Conservation (phyloP, 805 yeast species). For the Helenozyma baotianmanensis region DNA sequence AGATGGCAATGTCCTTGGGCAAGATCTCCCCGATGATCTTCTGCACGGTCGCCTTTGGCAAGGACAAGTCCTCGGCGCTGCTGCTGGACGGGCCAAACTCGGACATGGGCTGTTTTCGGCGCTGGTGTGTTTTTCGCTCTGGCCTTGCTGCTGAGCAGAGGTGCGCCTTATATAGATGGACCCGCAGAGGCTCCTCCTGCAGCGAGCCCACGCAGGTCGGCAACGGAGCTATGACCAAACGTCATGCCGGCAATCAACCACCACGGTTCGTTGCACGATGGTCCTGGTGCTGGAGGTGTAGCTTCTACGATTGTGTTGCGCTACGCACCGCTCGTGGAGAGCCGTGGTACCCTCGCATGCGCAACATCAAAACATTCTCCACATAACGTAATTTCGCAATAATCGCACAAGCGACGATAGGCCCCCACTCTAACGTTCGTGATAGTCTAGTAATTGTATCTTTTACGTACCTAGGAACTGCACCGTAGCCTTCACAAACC, state of each 20-base stretch:
- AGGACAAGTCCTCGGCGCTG: conserved; percentile 36
- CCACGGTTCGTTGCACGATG: no score
- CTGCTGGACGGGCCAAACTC: conserved; percentile 31
- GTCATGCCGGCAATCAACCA: no score
- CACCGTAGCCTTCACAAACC: conserved; percentile 17
- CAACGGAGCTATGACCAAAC: neutral
- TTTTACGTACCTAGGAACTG: conserved; percentile 6
- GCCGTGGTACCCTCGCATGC: no score
- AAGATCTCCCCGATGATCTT: conserved; percentile 87
- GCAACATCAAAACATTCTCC: no score
- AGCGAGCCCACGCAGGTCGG: neutral
- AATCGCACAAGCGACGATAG: no score
- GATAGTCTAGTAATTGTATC: no score
- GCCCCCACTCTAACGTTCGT: no score
- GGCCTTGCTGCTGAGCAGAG: neutral
- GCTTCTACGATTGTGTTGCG: no score
- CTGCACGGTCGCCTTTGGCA: conserved; percentile 83
- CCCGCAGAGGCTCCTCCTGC: neutral
- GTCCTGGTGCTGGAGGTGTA: no score
- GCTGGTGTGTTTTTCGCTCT: no score
- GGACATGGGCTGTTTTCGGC: conserved; percentile 23
- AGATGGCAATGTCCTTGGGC: conserved; percentile 81
- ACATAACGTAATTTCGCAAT: no score
- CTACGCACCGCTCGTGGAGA: no score
- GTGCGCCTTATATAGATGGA: conserved; percentile 1